These are phyloP conservation scores for Trypanosomatidae sp. DNA, from an alignment of 208 protist species.

Conservation along the genomic window DNA sequence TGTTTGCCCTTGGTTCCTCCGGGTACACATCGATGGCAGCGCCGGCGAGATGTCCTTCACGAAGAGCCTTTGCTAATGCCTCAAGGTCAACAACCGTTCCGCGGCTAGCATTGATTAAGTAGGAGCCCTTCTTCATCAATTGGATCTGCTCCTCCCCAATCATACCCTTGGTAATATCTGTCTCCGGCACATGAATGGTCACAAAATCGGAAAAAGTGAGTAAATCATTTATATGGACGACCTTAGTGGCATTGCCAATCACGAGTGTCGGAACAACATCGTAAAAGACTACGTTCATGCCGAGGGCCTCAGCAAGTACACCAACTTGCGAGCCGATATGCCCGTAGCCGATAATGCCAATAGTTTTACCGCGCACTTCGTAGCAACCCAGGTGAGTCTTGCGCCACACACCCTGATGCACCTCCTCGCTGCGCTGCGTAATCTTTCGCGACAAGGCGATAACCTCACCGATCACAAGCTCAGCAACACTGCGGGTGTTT, in stretches of 20 bases:
- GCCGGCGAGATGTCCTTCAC: constrained; percentile 78
- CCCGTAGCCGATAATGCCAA: constrained; percentile 94
- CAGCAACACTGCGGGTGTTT: constrained; percentile 94
- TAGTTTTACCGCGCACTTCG: constrained; percentile 86
- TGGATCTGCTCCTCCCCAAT: constrained; percentile 69
- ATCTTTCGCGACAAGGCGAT: constrained; percentile 89
- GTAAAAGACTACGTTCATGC: constrained; percentile 94
- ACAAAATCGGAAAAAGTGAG: constrained; percentile 88
- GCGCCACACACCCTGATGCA: constrained; percentile 90
- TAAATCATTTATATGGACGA: constrained; percentile 69
- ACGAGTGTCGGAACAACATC: constrained; percentile 86
- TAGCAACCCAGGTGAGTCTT: constrained; percentile 82
- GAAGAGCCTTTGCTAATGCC: constrained; percentile 70
- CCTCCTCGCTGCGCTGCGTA: constrained; percentile 82
- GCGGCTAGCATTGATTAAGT: constrained; percentile 86
- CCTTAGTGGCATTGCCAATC: constrained; percentile 85
- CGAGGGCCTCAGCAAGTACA: constrained; percentile 91
- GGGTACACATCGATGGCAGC: constrained; percentile 94
- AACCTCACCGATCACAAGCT: constrained; percentile 92
- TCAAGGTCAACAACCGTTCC: constrained; percentile 87
- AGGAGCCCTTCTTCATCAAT: constrained; percentile 76
- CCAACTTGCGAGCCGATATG: constrained; percentile 94
- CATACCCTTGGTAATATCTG: constrained; percentile 72
- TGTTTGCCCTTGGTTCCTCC: constrained; percentile 70
- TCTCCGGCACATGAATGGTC: constrained; percentile 92